A percentile compares a stretch with the other conserved stretches of the same genome.
These are phyloP conservation scores for Polyporus tsugae DNA, from an alignment of 1,284 basidiomycete species.

Conservation along the genomic window DNA sequence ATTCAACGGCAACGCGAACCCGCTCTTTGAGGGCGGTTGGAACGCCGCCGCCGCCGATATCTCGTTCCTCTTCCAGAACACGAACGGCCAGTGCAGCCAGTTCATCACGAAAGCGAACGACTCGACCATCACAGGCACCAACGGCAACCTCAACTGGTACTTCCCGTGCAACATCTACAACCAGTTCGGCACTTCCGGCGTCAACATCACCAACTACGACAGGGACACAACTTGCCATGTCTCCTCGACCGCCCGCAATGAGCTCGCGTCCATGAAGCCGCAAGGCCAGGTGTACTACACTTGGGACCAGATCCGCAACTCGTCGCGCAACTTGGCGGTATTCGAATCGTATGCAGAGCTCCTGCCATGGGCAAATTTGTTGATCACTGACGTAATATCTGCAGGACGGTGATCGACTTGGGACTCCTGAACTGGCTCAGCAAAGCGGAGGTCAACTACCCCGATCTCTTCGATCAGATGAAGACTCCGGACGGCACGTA, in stretches of 20 bases:
- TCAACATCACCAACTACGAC: constrained; percentile 78
- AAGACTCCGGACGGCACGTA: constrained; percentile 76
- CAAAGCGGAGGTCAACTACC: constrained; percentile 81
- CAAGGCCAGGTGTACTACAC: constrained; percentile 92
- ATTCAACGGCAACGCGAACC: constrained; percentile 86
- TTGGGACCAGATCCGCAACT: constrained; percentile 85
- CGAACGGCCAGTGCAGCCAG: constrained; percentile 83
- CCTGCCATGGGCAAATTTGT: constrained; percentile 5
- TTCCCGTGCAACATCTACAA: constrained; percentile 94
- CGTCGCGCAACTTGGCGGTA: constrained; percentile 85
- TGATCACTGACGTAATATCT: constrained; percentile 10
- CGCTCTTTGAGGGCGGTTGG: constrained; percentile 82
- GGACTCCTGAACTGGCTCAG: constrained; percentile 87
- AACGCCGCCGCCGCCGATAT: constrained; percentile 87
- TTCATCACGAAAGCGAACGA: constrained; percentile 78
- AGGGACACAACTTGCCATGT: constrained; percentile 77
- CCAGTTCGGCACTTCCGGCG: constrained; percentile 70
- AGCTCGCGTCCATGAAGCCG: constrained; percentile 58
- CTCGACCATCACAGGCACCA: constrained; percentile 71
- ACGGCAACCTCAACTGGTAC: constrained; percentile 81
- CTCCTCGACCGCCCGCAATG: constrained; percentile 57
- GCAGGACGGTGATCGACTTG: constrained; percentile 89
- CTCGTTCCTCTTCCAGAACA: constrained; percentile 94
- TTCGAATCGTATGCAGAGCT: constrained; percentile 80
- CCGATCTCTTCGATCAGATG: constrained; percentile 83